These are phyloP conservation scores for sweet orange (Citrus sinensis) DNA, from an alignment of 345 rosid genomes.

Conservation along the genomic window DNA sequence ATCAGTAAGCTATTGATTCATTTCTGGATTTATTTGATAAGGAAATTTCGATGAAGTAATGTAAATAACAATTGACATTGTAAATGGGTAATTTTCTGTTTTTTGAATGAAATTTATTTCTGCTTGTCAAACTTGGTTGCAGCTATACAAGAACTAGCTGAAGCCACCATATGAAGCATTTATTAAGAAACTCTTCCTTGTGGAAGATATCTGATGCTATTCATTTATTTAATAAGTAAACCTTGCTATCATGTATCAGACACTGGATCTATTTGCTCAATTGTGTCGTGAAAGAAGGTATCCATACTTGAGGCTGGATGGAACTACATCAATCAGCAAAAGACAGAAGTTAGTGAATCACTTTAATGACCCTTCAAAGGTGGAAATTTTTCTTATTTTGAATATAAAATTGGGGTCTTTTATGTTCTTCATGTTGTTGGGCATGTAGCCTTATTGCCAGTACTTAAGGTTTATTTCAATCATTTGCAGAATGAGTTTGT, in stretches of 20 bases:
- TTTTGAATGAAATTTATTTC: neutral
- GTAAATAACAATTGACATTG: neutral
- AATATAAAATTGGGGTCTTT: neutral
- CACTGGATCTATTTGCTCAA: constrained; percentile 96
- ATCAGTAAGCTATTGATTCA: neutral
- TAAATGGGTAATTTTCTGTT: neutral
- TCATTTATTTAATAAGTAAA: constrained; percentile 13
- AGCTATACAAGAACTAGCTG: neutral
- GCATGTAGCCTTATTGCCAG: neutral
- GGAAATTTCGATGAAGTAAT: neutral
- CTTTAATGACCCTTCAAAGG: constrained; percentile 87
- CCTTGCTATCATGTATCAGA: constrained; percentile 44
- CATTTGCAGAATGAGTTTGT: constrained; percentile 85
- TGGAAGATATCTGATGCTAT: constrained; percentile 6
- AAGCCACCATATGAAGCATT: constrained; percentile 1
- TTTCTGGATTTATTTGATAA: neutral
- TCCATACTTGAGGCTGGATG: constrained; percentile 90
- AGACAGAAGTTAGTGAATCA: constrained; percentile 90
- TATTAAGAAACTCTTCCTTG: neutral
- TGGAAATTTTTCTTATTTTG: constrained; percentile 17
- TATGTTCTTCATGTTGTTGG: constrained; percentile 3
- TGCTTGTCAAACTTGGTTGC: constrained; percentile 10
- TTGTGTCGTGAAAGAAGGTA: constrained; percentile 97
- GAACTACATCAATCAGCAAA: constrained; percentile 91
- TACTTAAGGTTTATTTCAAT: constrained; percentile 7